Base-by-base conservation (phyloP, 1,284 basidiomycete genomes). In the Wallemia ichthyophaga region DNA sequence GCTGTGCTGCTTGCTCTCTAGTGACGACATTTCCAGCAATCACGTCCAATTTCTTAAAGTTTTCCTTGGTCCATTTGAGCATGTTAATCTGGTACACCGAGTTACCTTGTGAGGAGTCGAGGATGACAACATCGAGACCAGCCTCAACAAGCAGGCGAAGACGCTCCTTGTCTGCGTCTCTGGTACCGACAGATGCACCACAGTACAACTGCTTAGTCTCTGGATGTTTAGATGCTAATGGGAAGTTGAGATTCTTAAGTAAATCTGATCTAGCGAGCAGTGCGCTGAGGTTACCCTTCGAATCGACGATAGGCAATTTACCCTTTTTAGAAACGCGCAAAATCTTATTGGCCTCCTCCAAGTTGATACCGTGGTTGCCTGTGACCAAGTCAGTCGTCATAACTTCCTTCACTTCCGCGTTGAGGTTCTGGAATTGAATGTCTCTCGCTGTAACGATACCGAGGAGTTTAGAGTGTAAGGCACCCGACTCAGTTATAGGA, bases 21-120 rank as follows among this genome's bases (percentile, higher is more conserved):
- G 91, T 96, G 61, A 98, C 92, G 61, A 98, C 89, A 69, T 98
- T 96, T 54, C 92, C 92, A 1, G 88, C 92, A 61, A 98, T 86
- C 64, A 96, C 83, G 66, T 98, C 87, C 62, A 88, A 78, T 62
- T 78, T 73, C 37, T 87, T 85, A 72, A 76, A 86, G 1, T 79
- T 85, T 61, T 73, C 56, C 73, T 98, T 98, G 75, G 95, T 88
- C 84, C 85, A 95, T 61, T 78, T 71, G 66, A 99, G 80, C 83
- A 96, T 95, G 60, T 96, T 89, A 65, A 88, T 78, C 70, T 95
- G 89, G 76, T 76, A 99, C 58, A 82, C 68, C 21, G 89, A 95
- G 74, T 98, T 96, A 61, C 92, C 92, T 71, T 98, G 92, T 1
- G 85, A 89, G 9, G 91, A 96, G 70, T 99, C 92, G 62, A 99